Evolutionary conservation across 1,284 basidiomycete species (phyloP).

Genomic region (Rhodofomes roseus): DNA sequence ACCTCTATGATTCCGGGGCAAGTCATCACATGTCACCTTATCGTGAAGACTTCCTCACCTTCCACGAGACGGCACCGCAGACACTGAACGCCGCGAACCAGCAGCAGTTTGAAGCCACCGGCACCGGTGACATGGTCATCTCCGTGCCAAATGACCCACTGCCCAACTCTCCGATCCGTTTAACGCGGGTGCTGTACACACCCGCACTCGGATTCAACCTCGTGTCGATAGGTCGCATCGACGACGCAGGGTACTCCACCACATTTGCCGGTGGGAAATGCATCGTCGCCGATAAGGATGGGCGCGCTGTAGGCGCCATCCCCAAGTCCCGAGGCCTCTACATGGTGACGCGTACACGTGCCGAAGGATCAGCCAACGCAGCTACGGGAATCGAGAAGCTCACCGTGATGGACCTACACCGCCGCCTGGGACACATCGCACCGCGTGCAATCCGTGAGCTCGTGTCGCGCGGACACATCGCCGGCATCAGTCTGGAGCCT

Average conservation of each 20-base stretch:
- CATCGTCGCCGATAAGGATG: neutral
- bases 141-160: slow-evolving; percentile 23
- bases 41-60: slow-evolving; percentile 18
- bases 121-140: slow-evolving; percentile 28
- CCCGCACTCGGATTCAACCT: slow-evolving; percentile 31
- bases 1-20: slow-evolving; percentile 5
- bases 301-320: neutral
- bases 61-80: slow-evolving; percentile 17
- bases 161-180: slow-evolving; percentile 9
- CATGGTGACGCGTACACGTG: neutral
- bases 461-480: slow-evolving; percentile 25
- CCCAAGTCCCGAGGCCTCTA: slow-evolving; percentile 2
- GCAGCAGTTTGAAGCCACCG: slow-evolving; percentile 25
- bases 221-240: slow-evolving; percentile 28
- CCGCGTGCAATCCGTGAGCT: slow-evolving; percentile 13
- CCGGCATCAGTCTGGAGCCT: slow-evolving; percentile 24
- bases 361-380: neutral
- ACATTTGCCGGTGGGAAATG: neutral
- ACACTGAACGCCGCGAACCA: slow-evolving; percentile 28
- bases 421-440: slow-evolving; percentile 30
- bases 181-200: slow-evolving; percentile 30
- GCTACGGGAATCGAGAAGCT: neutral
- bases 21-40: slow-evolving; percentile 27
- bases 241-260: slow-evolving; percentile 17
- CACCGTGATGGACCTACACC: slow-evolving; percentile 27